A percentile compares a stretch with the other conserved stretches of the same genome.
These are phyloP conservation scores for Sugiyamaella sp. DNA, from an alignment of 1,139 yeast species.

Conservation along the genomic window DNA sequence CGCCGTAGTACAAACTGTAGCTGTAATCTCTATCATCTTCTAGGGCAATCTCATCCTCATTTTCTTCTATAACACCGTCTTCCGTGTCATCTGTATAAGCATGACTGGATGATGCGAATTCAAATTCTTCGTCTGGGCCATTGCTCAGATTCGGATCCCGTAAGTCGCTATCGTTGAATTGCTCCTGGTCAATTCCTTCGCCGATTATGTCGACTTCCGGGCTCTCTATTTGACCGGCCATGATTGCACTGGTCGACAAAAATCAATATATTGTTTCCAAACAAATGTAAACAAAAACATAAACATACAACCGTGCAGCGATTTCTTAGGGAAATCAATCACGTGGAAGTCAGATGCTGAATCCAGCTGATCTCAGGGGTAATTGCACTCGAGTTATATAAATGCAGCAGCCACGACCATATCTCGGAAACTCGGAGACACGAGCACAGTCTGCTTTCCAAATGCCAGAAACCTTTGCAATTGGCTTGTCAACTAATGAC, in stretches of 20 bases:
- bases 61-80: not conserved
- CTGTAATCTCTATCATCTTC: not conserved
- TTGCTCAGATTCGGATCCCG: not conserved
- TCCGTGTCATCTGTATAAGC: not conserved
- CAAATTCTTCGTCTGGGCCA: not conserved
- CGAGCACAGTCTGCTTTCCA: too few relatives aligned
- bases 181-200: not conserved
- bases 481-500: too few relatives aligned
- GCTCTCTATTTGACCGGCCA: not conserved
- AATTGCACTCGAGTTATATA: too few relatives aligned
- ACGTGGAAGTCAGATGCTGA: too few relatives aligned
- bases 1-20: slow-evolving; percentile 45
- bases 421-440: too few relatives aligned
- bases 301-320: too few relatives aligned
- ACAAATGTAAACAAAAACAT: not conserved
- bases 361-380: too few relatives aligned
- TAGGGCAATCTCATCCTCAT: not conserved
- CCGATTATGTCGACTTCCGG: not conserved
- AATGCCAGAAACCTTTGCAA: too few relatives aligned
- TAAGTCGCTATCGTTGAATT: not conserved
- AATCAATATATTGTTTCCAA: too few relatives aligned
- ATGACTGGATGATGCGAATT: not conserved
- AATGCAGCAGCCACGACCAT: too few relatives aligned
- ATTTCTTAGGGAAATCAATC: too few relatives aligned
- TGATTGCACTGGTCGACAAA: not conserved